These are phyloP conservation scores for Deinandra increscens DNA, from an alignment of 129 eudicot species.

Conservation along the genomic window DNA sequence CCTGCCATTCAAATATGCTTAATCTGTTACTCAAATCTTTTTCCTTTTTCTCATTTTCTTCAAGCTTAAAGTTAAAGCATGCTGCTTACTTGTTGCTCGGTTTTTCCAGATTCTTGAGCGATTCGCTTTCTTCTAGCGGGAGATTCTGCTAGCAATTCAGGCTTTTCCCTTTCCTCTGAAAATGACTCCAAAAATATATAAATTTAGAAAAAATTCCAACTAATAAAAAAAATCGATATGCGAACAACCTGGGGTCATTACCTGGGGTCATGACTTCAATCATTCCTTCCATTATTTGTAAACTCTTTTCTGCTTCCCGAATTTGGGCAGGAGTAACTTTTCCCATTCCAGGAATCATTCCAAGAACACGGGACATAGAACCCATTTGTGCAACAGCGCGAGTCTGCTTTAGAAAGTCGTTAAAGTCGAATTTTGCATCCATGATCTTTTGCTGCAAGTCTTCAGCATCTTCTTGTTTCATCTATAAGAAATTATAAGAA, in stretches of 20 bases:
- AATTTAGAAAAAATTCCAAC: neutral
- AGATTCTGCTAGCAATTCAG: conserved; percentile 92
- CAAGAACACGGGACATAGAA: conserved; percentile 93
- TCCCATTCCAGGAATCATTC: conserved; percentile 99
- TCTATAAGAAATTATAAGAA: conserved; percentile 41
- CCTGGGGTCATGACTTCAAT: conserved; percentile 97
- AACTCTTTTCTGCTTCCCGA: conserved; percentile 93
- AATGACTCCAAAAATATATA: neutral
- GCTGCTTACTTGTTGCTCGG: conserved; percentile 92
- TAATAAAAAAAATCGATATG: neutral
- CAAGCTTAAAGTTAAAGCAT: too few relatives aligned
- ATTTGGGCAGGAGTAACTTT: conserved; percentile 97
- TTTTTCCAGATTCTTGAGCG: conserved; percentile 88
- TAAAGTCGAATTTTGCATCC: conserved; percentile 92
- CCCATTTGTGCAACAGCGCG: conserved; percentile 95
- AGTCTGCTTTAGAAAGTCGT: conserved; percentile 93
- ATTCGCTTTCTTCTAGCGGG: conserved; percentile 71
- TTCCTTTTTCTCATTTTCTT: neutral
- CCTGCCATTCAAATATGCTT: conserved; percentile 43
- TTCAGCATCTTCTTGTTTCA: conserved; percentile 96
- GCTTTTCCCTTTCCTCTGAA: conserved; percentile 96
- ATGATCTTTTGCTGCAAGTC: conserved; percentile 87
- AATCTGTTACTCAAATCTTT: neutral
- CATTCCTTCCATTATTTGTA: conserved; percentile 86
- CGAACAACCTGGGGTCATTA: too few relatives aligned